A percentile compares a stretch with the other conserved stretches of the same genome.
Evolutionary conservation across 257 asterid genomes (phyloP).

Genomic region (Lantana camara): DNA sequence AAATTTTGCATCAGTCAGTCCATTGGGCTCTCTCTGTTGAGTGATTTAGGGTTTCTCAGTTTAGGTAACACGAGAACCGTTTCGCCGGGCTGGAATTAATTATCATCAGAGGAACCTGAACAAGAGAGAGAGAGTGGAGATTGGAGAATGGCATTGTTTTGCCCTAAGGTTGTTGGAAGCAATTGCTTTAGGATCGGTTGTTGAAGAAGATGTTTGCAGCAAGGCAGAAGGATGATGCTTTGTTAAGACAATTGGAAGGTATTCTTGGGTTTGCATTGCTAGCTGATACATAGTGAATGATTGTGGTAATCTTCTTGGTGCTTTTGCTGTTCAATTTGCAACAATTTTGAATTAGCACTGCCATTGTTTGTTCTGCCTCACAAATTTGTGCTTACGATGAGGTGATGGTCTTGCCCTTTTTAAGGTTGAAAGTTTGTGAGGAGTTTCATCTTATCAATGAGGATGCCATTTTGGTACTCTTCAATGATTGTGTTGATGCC

Average conservation of each 20-base stretch:
- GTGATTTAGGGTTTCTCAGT: too few species aligned
- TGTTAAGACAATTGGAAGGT: constrained; percentile 69
- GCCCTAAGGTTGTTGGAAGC: constrained; percentile 76
- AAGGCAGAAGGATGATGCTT: constrained; percentile 63
- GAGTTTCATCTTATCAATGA: too few species aligned
- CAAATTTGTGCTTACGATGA: constrained; percentile 49
- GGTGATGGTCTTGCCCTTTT: too few species aligned
- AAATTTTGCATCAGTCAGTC: too few species aligned
- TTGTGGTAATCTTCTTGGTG: constrained; percentile 42
- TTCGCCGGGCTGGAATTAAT: too few species aligned
- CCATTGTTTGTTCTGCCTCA: constrained; percentile 50
- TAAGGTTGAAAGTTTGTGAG: too few species aligned
- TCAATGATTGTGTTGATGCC: too few species aligned
- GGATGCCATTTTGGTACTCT: too few species aligned
- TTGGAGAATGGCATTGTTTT: constrained; percentile 53
- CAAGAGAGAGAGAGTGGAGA: too few species aligned
- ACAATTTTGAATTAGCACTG: constrained; percentile 42
- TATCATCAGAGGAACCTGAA: too few species aligned
- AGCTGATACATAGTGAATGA: constrained; percentile 43
- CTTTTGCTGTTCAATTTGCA: constrained; percentile 41
- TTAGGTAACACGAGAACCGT: too few species aligned
- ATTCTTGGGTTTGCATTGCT: constrained; percentile 57
- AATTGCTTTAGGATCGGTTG: constrained; percentile 73
- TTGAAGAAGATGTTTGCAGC: constrained; percentile 63
- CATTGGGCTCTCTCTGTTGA: too few species aligned